phyloP scores from a whole-genome alignment of 805 yeast genomes.

The Nakazawaea sp. region DNA sequence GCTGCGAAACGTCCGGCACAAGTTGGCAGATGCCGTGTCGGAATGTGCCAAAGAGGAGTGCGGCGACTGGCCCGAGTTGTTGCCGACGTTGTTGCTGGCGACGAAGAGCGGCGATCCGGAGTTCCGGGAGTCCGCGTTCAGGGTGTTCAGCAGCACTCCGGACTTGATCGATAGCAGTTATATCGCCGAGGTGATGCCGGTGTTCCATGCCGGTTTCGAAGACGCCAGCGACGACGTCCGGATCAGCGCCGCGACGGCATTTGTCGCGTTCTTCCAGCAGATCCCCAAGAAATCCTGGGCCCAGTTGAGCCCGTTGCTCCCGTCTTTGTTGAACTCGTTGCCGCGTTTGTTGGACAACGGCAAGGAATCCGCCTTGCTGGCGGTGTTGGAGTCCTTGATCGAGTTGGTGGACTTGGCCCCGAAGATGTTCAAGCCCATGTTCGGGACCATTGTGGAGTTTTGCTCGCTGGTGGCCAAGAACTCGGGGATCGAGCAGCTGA shows the following conservation, averaged over 20 bases:
- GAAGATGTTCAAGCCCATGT: constrained; percentile 87
- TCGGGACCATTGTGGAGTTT: constrained; percentile 80
- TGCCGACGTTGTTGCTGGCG: constrained; percentile 70
- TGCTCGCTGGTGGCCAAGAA: constrained; percentile 79
- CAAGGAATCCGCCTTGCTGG: constrained; percentile 73
- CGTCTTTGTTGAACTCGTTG: constrained; percentile 76
- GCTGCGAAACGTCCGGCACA: constrained; percentile 78
- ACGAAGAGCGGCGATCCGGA: constrained; percentile 46
- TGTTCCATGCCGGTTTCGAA: constrained; percentile 75
- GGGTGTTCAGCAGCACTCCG: constrained; percentile 84
- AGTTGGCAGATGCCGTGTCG: constrained; percentile 88
- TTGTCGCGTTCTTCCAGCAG: constrained; percentile 80
- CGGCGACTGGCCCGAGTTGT: constrained; percentile 69
- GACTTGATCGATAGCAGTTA: constrained; percentile 59
- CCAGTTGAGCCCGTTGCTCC: constrained; percentile 68
- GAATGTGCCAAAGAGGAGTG: constrained; percentile 74
- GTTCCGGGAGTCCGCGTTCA: constrained; percentile 83
- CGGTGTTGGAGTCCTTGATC: constrained; percentile 83
- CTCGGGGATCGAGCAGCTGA: constrained; percentile 67
- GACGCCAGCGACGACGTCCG: constrained; percentile 79
- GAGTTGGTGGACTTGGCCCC: constrained; percentile 93
- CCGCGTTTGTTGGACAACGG: constrained; percentile 78
- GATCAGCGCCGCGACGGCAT: constrained; percentile 87
- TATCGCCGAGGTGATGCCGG: constrained; percentile 49
- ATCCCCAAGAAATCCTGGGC: constrained; percentile 79